phyloP scores from a whole-genome alignment of 1,284 basidiomycete species.

The Bjerkandera adusta region DNA sequence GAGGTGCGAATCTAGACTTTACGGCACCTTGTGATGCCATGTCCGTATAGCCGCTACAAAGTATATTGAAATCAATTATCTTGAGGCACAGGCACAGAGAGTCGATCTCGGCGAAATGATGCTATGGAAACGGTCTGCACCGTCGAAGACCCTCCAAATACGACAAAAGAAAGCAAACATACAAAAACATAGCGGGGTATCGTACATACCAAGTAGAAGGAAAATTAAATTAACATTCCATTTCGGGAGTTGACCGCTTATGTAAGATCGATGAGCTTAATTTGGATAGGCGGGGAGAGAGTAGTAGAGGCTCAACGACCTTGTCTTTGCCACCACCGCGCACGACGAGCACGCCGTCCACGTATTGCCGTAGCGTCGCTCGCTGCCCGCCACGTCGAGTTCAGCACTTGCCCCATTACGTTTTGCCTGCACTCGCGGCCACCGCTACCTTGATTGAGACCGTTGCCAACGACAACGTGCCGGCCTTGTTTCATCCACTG shows the following conservation, averaged over 20 bases:
- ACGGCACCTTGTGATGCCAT: too few relatives aligned
- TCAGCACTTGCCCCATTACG: conserved; percentile 7
- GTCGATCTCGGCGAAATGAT: too few relatives aligned
- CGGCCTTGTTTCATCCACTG: conserved; percentile 15
- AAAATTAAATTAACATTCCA: conserved; percentile 1
- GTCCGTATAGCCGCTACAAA: too few relatives aligned
- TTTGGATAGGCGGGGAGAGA: conserved; percentile 5
- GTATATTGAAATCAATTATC: too few relatives aligned
- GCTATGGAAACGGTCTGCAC: too few relatives aligned
- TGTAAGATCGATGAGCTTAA: conserved; percentile 19
- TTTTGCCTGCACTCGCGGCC: conserved; percentile 1
- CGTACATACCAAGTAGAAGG: not conserved
- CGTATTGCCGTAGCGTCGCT: not conserved
- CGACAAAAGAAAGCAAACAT: too few relatives aligned
- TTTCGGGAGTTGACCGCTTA: conserved; percentile 8
- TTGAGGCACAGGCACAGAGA: too few relatives aligned
- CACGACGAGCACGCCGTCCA: conserved; percentile 10
- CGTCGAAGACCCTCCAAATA: too few relatives aligned
- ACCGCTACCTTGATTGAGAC: conserved; percentile 17
- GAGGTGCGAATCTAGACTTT: too few relatives aligned
- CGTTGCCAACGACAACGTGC: conserved; percentile 20
- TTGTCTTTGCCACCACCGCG: conserved; percentile 3
- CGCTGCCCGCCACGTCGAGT: not conserved
- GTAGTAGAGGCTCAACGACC: not conserved
- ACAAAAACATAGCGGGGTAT: not conserved